Percentiles rank a stretch among this genome's conserved stretches.
Evolutionary conservation across 345 rosid genomes (phyloP).

Genomic region (Aquilaria malaccensis): DNA sequence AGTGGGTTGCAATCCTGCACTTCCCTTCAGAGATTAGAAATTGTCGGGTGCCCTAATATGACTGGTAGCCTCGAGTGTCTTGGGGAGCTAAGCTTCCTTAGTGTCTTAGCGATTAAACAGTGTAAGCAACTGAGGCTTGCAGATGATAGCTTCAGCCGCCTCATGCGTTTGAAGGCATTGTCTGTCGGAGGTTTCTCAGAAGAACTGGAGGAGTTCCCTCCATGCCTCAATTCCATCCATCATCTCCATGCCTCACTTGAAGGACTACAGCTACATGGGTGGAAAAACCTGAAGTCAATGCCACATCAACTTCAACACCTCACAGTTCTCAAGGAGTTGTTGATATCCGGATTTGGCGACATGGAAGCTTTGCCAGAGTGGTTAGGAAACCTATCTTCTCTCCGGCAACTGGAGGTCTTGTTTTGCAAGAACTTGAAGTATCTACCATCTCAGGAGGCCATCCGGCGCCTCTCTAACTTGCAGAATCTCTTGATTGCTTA

Average conservation of each 20-base stretch:
- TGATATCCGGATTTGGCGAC: not conserved
- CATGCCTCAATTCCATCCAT: not conserved
- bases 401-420: not conserved
- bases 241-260: not conserved
- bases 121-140: not conserved
- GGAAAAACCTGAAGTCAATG: not conserved
- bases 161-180: not conserved
- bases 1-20: not conserved
- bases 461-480: not conserved
- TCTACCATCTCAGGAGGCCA: not conserved
- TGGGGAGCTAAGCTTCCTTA: not conserved
- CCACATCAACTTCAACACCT: conserved; percentile 10
- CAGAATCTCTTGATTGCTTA: not conserved
- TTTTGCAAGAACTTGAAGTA: not conserved
- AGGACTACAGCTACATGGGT: not conserved
- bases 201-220: not conserved
- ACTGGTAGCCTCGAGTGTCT: not conserved
- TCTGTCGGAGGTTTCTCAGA: not conserved
- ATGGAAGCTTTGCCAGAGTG: conserved; percentile 2
- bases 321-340: not conserved
- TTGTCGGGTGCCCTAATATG: not conserved
- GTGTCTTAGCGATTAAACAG: not conserved
- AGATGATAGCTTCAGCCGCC: not conserved
- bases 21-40: not conserved
- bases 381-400: conserved; percentile 9